Percentiles rank a stretch among this genome's conserved stretches.
Conservation (phyloP, 352 stramenopile species). For the Pythium folliculosum region DNA sequence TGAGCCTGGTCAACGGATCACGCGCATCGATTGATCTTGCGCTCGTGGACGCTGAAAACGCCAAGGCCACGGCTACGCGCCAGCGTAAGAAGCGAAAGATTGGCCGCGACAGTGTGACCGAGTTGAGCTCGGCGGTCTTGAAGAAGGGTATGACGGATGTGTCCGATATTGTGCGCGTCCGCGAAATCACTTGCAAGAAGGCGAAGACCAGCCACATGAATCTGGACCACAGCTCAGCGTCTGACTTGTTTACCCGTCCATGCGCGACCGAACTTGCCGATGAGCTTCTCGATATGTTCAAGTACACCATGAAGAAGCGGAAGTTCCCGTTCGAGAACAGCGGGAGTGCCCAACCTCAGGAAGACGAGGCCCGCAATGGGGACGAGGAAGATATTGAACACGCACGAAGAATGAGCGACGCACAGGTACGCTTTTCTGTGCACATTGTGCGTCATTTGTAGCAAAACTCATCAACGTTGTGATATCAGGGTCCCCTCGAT, state of each 20-base stretch:
- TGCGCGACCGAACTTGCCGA: constrained; percentile 63
- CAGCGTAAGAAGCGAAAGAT: constrained; percentile 87
- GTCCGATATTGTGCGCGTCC: constrained; percentile 66
- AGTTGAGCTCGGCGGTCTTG: constrained; percentile 72
- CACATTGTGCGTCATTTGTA: not conserved
- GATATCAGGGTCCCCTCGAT: constrained; percentile 6
- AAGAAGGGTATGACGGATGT: constrained; percentile 81
- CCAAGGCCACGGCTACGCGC: constrained; percentile 25
- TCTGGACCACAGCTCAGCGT: constrained; percentile 23
- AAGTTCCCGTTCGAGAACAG: constrained; percentile 70
- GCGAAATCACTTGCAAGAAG: constrained; percentile 46
- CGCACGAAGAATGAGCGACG: constrained; percentile 64
- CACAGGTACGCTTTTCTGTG: constrained; percentile 36
- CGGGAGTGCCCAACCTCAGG: constrained; percentile 8
- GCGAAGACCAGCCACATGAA: constrained; percentile 33
- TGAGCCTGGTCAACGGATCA: constrained; percentile 63
- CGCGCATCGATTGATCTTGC: constrained; percentile 71
- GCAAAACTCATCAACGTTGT: not conserved
- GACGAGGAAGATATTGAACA: constrained; percentile 62
- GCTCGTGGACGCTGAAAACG: constrained; percentile 47
- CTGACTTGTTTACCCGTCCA: constrained; percentile 62
- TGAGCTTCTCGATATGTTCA: constrained; percentile 74
- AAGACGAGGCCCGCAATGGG: constrained; percentile 30
- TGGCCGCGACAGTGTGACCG: constrained; percentile 72
- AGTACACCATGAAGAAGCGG: constrained; percentile 83